Base-by-base conservation (phyloP, 768 basidiomycete genomes). In the Boletus eberwhitei region DNA sequence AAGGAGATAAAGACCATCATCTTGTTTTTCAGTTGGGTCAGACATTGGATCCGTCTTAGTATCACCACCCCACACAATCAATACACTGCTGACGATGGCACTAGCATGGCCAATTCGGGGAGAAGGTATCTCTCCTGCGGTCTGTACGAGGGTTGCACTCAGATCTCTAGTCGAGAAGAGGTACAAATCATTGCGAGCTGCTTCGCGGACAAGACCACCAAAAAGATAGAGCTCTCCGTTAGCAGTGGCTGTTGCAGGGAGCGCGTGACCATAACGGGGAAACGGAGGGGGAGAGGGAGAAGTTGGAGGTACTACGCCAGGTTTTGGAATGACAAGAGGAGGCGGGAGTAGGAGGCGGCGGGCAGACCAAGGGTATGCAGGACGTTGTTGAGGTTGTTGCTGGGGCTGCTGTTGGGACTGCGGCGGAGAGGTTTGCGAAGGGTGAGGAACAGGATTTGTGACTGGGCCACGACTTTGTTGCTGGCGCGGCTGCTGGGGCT, bases 1-100 rank as follows among this genome's bases (percentile, higher is more conserved):
- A 44, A 99, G 78, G 11, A 99, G 78, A 77, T 98, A 98, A 41
- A 98, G 75, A 0, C 85, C 88, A 70, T 98, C 92, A 68, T 98
- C 97, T 73, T 94, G 90, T 61, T 81, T 85, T 56, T 93, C 93
- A 11, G 77, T 74, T 9, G 77, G 77, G 60, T 78, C 81, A 32
- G 79, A 74, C 70, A 77, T 81, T 22, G 76, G 75, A 62, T 87
- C 86, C 14, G 86, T 83, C 73, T 93, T 95, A 4, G 95, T 98
- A 68, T 99, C 97, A 24, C 96, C 97, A 32, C 97, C 97, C 97
- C 97, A 99, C 4, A 98, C 88, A 55, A 98, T 90, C 55, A 99
- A 77, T 47, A 98, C 96, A 65, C 89, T 93, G 70, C 93, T 93
- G 53, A 98, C 93, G 47, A 98, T 84, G 7, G 96, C 96, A 70